These are phyloP conservation scores for Heracleum sosnowskyi DNA, from an alignment of 129 eudicot species.

Conservation along the genomic window DNA sequence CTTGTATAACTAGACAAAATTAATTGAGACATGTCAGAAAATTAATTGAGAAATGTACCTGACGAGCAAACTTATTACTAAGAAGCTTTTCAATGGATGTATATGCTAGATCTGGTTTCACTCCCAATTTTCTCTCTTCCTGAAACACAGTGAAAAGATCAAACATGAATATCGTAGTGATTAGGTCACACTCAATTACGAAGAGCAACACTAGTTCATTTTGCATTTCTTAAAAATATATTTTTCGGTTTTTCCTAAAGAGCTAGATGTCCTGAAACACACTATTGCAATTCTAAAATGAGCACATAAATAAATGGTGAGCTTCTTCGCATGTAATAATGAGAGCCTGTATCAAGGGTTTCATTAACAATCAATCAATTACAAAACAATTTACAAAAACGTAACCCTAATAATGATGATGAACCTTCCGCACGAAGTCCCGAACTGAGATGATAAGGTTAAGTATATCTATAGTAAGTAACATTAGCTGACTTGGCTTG, in stretches of 20 bases:
- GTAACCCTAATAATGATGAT: not conserved
- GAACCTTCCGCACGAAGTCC: not conserved
- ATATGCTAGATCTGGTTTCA: conserved; percentile 20
- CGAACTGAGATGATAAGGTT: not conserved
- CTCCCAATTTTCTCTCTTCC: conserved; percentile 34
- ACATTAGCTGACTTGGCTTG: not conserved
- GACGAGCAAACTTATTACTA: conserved; percentile 69
- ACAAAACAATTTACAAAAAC: not conserved
- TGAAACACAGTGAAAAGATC: conserved; percentile 23
- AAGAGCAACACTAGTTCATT: not conserved
- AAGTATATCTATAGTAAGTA: not conserved
- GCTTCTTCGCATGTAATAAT: not conserved
- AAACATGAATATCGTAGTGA: not conserved
- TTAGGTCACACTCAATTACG: not conserved
- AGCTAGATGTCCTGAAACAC: not conserved
- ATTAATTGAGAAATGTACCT: conserved; percentile 35
- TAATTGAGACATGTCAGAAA: not conserved
- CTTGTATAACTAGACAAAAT: not conserved
- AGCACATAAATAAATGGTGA: not conserved
- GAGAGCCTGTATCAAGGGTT: not conserved
- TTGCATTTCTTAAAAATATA: not conserved
- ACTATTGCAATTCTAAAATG: not conserved
- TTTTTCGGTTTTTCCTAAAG: not conserved
- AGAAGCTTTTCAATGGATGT: conserved; percentile 69
- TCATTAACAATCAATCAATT: not conserved